Evolutionary conservation across 2,329 filamentous ascomycete species (phyloP), one percentile per base, ranked within the genome.

Genomic region (Madurella fahalii): DNA sequence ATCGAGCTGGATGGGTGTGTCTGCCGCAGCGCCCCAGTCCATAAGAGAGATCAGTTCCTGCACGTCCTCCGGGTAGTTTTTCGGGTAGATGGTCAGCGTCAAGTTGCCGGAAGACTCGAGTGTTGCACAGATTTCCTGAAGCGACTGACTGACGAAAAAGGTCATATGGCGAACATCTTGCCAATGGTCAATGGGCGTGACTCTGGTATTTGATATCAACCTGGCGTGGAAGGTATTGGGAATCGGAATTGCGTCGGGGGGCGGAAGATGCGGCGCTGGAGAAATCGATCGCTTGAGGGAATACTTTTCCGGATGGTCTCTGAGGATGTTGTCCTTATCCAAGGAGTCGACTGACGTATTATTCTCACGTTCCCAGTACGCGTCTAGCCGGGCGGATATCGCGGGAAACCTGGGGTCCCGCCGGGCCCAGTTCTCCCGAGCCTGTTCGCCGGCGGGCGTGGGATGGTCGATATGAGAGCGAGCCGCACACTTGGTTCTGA

Each of bases 141-240:
- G 58, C 51, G 5, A 58, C 44, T 56, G 47, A 4, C 32, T 11
- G 68, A 83, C 63, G 9, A 74, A 76, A 13, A 97, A 76, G 1
- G 76, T 79, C n/a, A 96, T 71, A 50, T 89, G 82, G 0, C 94
- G 87, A 43, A 97, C 93, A 72, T 99, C 94, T 74, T 99, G 94
- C 86, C 90, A 96, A 72, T 99, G 94, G 1, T 76, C 74, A 1
- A 69, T 47, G 0, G 92, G 85, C 0, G 94, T 99, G 5, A 95
- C 70, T 15, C 92, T 82, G 16, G 75, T 69, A 65, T 95, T 96
- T n/a, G 72, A 68, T 0, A 75, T 64, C 0, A 99, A 67, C 0
- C 70, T 79, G 9, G 85, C 87, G 0, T 69, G 70, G 59, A 83
- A 74, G 2, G 80, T 75, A 41, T 74, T 72, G 0, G 82, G 79